A percentile compares a stretch with the other conserved stretches of the same genome.
These are phyloP conservation scores for Dendrobium nobile DNA, from an alignment of 106 monocot genomes.

Conservation along the genomic window DNA sequence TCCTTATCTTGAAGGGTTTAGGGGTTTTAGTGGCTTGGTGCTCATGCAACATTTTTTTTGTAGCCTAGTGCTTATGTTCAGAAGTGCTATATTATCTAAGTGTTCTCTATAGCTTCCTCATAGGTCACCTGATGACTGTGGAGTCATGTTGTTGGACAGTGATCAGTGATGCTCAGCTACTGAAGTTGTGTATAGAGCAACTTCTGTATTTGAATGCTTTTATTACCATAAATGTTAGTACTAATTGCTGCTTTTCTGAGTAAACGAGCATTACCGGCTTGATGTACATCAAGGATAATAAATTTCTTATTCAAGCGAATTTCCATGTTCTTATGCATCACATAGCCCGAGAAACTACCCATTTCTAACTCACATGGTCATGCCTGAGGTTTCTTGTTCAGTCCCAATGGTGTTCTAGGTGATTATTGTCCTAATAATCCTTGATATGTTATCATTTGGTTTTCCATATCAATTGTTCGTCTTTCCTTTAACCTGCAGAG, in stretches of 20 bases:
- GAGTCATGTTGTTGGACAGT: neutral
- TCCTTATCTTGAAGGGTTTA: neutral
- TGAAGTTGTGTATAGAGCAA: neutral
- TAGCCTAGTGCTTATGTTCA: neutral
- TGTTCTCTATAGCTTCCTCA: neutral
- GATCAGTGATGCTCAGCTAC: neutral
- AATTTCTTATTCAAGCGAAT: neutral
- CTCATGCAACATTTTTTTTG: neutral
- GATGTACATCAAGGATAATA: neutral
- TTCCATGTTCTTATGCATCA: neutral
- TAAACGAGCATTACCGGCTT: neutral
- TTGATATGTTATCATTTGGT: conserved; percentile 48
- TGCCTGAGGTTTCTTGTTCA: neutral
- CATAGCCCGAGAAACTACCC: neutral
- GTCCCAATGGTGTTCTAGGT: neutral
- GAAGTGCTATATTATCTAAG: neutral
- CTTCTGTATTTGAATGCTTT: neutral
- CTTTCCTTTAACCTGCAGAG: conserved; percentile 33
- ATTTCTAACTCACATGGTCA: neutral
- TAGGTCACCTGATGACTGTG: neutral
- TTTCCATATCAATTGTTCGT: conserved; percentile 2
- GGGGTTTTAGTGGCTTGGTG: neutral
- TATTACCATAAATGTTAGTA: neutral
- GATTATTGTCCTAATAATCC: neutral
- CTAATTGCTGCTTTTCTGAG: neutral